phyloP scores from a whole-genome alignment of 306 rosid genomes.

The Senna siamea region DNA sequence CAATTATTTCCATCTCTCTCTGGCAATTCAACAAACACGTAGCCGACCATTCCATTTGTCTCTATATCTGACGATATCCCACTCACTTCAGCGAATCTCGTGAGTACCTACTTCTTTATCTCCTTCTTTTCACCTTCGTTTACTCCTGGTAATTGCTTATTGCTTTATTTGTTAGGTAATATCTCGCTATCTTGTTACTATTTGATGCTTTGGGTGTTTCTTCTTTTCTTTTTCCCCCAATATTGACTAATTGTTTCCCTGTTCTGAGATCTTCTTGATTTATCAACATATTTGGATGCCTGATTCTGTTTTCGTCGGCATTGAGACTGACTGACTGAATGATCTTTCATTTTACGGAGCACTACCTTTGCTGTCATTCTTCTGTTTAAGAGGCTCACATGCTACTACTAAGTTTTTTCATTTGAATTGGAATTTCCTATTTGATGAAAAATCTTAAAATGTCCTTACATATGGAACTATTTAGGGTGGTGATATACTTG shows the following conservation, averaged over 20 bases:
- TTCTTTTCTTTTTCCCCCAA: background rate
- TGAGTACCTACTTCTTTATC: conserved; percentile 41
- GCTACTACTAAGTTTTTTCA: background rate
- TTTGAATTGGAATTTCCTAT: background rate
- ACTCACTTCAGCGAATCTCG: conserved; percentile 39
- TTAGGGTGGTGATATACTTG: background rate
- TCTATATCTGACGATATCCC: conserved; percentile 34
- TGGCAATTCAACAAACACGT: conserved; percentile 39
- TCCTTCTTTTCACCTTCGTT: conserved; percentile 21
- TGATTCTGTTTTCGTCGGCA: background rate
- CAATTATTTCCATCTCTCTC: too few species aligned
- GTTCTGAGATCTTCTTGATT: background rate
- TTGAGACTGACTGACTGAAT: background rate
- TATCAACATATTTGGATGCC: background rate
- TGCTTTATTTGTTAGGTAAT: background rate
- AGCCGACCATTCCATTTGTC: conserved; percentile 22
- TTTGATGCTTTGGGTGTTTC: conserved; percentile 16
- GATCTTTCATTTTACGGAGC: too few species aligned
- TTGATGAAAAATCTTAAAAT: background rate
- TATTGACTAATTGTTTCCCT: background rate
- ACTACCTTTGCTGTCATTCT: too few species aligned
- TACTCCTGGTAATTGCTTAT: conserved; percentile 5
- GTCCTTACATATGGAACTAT: background rate
- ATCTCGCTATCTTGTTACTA: background rate
- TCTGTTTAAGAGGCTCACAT: background rate